Evolutionary conservation across 331 rosid genomes (phyloP), one percentile per base, ranked within the genome.

Genomic region (Malus hybrid): DNA sequence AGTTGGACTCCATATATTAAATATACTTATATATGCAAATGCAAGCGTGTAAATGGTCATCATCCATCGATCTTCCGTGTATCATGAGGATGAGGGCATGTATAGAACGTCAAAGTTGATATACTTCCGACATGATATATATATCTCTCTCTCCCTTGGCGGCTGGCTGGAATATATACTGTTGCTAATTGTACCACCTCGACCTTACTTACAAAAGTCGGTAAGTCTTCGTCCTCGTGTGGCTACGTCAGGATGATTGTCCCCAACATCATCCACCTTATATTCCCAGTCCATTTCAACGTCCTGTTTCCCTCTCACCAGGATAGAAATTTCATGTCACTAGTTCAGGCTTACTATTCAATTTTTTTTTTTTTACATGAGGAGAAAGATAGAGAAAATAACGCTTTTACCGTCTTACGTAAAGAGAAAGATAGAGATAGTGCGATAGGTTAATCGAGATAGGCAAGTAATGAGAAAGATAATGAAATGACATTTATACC

Each of bases 21-120:
- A 20, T 55, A 55, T 50, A 50, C n/a, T 13, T 6, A 7, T n/a
- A 56, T 56, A 56, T 8, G 27, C 6, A 22, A 18, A 39, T 18
- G 71, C 59, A 28, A 64, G 71, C 36, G 79, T 65, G 65, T 75
- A 14, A 75, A 75, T 75, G 72, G 79, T 75, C 79, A 44, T 44
- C 50, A 52, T 11, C 20, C 42, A 14, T n/a, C 14, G 4, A 8
- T 29, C 44, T 34, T 8, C 48, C 14, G 22, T 59, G 12, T 22
- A 59, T 57, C 20, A 20, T 3, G 9, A 79, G 73, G 50, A 46
- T 71, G 66, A 32, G 68, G 75, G 74, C 75, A 73, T 19, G 19
- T 80, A 33, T 55, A 44, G 50, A 44, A 11, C 50, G 15, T 44
- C 50, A 44, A 44, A 44, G 50, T 44, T 44, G 50, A 44, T 44